A percentile compares a stretch with the other conserved stretches of the same genome.
Evolutionary conservation across 208 protist species (phyloP).

Genomic region (Leishmania amazonensis): DNA sequence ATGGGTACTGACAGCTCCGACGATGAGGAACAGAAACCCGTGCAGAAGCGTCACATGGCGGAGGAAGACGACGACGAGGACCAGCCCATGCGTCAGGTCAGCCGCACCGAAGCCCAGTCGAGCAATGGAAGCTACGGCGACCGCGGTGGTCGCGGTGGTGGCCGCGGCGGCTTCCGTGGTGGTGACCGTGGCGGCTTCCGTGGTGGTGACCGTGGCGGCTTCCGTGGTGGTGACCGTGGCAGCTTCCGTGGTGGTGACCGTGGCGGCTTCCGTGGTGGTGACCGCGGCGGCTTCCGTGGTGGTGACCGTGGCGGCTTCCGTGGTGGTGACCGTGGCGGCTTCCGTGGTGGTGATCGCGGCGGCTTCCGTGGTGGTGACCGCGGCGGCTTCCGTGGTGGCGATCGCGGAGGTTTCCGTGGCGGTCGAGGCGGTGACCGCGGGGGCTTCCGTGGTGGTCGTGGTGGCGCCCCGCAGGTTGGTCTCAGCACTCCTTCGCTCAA

Average conservation of each 20-base stretch:
- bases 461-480: constrained; percentile 70
- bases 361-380: constrained; percentile 36
- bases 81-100: constrained; percentile 43
- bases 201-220: constrained; percentile 32
- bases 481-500: constrained; percentile 51
- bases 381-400: constrained; percentile 40
- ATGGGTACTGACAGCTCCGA: constrained; percentile 42
- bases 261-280: constrained; percentile 48
- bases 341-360: constrained; percentile 34
- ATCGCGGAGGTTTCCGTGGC: constrained; percentile 39
- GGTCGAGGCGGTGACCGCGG: constrained; percentile 48
- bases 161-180: constrained; percentile 36
- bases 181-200: constrained; percentile 39
- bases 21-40: constrained; percentile 22
- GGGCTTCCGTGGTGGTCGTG: constrained; percentile 56
- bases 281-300: constrained; percentile 43
- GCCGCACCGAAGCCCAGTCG: constrained; percentile 40
- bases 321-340: constrained; percentile 43
- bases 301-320: constrained; percentile 44
- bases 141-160: constrained; percentile 46
- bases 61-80: constrained; percentile 32
- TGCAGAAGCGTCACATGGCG: constrained; percentile 20
- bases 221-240: constrained; percentile 41
- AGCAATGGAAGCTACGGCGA: constrained; percentile 36
- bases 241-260: constrained; percentile 45